A percentile compares a stretch with the other conserved stretches of the same genome.
These are phyloP conservation scores for Arachnopeziza araneosa DNA, from an alignment of 2,329 filamentous ascomycete species.

Conservation along the genomic window DNA sequence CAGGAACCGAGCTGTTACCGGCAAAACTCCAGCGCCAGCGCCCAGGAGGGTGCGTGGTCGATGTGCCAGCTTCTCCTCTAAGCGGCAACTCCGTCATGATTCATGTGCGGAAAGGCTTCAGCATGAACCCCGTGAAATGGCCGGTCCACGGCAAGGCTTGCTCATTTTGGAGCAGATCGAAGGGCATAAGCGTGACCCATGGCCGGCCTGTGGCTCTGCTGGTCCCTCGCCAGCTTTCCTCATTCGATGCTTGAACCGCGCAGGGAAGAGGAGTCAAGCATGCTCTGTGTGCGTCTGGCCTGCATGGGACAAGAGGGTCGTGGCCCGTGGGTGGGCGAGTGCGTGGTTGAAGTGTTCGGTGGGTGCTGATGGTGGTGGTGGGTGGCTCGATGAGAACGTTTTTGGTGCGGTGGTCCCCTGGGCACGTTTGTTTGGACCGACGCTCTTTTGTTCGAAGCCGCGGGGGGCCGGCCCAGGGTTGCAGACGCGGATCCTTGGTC, in stretches of 20 bases:
- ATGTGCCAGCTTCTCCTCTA: slow-evolving; percentile 1
- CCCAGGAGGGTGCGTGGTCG: not conserved
- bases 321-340: not conserved
- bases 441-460: not conserved
- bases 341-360: no score
- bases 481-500: not conserved
- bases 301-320: not conserved
- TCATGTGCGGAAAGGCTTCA: slow-evolving; percentile 5
- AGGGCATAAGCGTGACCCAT: slow-evolving; percentile 8
- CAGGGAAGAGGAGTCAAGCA: not conserved
- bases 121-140: slow-evolving; percentile 10
- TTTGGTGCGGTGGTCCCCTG: slow-evolving; percentile 17
- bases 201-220: not conserved
- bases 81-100: slow-evolving; percentile 19
- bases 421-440: slow-evolving; percentile 14
- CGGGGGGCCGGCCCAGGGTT: not conserved
- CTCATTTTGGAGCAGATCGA: not conserved
- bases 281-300: not conserved
- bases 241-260: not conserved
- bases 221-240: not conserved
- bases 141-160: not conserved
- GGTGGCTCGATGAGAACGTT: slow-evolving; percentile 21
- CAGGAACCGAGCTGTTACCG: slow-evolving; percentile 1
- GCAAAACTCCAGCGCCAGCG: slow-evolving; percentile 8
- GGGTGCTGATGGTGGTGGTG: slow-evolving; percentile 3